Conservation (phyloP, 2,329 filamentous ascomycete genomes). For the Teratosphaeria viscida region DNA sequence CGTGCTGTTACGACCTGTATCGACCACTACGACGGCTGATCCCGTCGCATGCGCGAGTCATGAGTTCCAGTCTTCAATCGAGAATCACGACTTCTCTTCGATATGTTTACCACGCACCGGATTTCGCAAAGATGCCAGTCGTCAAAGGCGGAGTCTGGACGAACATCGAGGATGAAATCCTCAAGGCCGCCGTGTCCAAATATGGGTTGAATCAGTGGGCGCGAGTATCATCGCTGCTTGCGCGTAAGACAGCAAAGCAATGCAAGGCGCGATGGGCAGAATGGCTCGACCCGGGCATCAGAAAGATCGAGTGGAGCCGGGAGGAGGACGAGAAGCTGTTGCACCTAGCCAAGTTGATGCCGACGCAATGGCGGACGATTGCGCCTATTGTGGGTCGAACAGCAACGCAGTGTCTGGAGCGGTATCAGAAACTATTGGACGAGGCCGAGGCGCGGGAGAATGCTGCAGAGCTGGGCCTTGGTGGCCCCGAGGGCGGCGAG, state of each 20-base stretch:
- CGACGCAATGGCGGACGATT: constrained; percentile 97
- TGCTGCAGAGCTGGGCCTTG: constrained; percentile 67
- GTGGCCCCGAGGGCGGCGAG: constrained; percentile 78
- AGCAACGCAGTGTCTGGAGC: constrained; percentile 91
- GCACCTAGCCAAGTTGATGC: constrained; percentile 95
- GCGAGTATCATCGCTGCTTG: constrained; percentile 90
- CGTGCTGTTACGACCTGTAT: background rate
- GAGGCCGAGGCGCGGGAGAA: constrained; percentile 86
- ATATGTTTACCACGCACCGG: background rate
- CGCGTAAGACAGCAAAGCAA: constrained; percentile 96
- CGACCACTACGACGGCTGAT: background rate
- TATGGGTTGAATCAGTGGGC: constrained; percentile 98
- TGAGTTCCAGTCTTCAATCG: background rate
- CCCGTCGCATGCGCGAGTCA: background rate
- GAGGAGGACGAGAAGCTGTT: constrained; percentile 97
- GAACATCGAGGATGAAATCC: constrained; percentile 81
- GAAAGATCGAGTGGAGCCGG: constrained; percentile 97
- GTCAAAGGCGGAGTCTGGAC: constrained; percentile 60
- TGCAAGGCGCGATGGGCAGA: constrained; percentile 98
- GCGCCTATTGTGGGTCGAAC: constrained; percentile 93
- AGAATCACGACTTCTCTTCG: background rate
- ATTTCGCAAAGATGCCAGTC: constrained; percentile 45
- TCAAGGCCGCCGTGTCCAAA: constrained; percentile 90
- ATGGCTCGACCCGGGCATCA: constrained; percentile 96
- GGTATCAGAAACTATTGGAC: constrained; percentile 92